A percentile compares a stretch with the other conserved stretches of the same genome.
These are phyloP conservation scores for Colletotrichum lentis DNA, from an alignment of 2,329 filamentous ascomycete genomes.

Conservation along the genomic window DNA sequence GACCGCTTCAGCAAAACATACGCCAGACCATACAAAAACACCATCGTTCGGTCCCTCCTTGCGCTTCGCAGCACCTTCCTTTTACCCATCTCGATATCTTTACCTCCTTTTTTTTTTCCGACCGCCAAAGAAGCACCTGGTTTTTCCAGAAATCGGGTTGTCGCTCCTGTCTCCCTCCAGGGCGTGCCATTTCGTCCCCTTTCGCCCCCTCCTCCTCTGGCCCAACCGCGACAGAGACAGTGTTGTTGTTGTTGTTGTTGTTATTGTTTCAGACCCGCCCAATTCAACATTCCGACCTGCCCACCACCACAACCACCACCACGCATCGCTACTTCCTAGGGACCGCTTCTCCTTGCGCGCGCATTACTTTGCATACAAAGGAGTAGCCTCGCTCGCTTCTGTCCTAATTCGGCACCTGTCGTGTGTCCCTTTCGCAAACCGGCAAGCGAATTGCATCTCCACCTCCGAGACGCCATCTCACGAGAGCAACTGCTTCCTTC, in stretches of 20 bases:
- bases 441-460: conserved; percentile 20
- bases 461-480: background rate
- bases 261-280: conserved; percentile 36
- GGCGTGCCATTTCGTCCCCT: background rate
- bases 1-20: conserved; percentile 38
- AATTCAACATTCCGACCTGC: conserved; percentile 34
- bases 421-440: conserved; percentile 23
- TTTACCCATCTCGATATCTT: conserved; percentile 28
- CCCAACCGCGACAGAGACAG: background rate
- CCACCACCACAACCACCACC: conserved; percentile 13
- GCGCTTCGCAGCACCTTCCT: conserved; percentile 35
- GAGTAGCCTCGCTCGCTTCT: conserved; percentile 30
- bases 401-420: conserved; percentile 29
- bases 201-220: background rate
- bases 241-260: conserved; percentile 33
- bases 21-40: conserved; percentile 39
- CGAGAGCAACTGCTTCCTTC: conserved; percentile 22
- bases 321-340: conserved; percentile 10
- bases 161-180: background rate
- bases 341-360: conserved; percentile 18
- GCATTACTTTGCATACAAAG: conserved; percentile 38
- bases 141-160: background rate
- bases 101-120: conserved; percentile 1
- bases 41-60: conserved; percentile 32
- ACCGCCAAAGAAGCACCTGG: conserved; percentile 6